phyloP scores from a whole-genome alignment of 306 rosid genomes.

The Gastrolobium bilobum region DNA sequence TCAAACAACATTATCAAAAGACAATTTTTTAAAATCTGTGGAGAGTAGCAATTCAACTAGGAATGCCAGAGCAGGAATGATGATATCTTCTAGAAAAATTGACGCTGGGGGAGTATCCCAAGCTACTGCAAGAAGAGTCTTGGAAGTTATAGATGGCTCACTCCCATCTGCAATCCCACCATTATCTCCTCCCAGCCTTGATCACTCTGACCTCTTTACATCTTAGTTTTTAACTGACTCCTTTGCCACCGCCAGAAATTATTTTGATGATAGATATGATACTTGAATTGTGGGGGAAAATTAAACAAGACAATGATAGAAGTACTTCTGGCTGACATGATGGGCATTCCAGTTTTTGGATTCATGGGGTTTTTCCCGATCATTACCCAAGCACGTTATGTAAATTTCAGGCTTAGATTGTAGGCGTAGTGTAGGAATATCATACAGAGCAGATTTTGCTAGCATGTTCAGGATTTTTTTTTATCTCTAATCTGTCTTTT shows the following conservation, averaged over 20 bases:
- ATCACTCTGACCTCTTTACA: slow-evolving; percentile 45
- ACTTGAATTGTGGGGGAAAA: slow-evolving; percentile 40
- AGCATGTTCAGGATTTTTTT: slow-evolving; percentile 51
- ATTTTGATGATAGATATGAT: slow-evolving; percentile 47
- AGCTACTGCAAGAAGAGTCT: slow-evolving; percentile 72
- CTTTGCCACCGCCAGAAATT: slow-evolving; percentile 47
- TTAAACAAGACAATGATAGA: slow-evolving; percentile 50
- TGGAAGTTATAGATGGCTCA: slow-evolving; percentile 61
- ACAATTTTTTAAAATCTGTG: slow-evolving; percentile 70
- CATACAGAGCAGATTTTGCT: slow-evolving; percentile 57
- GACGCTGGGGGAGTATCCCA: slow-evolving; percentile 63
- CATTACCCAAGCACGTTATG: slow-evolving; percentile 88
- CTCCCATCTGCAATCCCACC: slow-evolving; percentile 80
- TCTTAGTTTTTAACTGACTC: slow-evolving; percentile 43
- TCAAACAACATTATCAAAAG: slow-evolving; percentile 66
- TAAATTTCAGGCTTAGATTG: slow-evolving; percentile 74
- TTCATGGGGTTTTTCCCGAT: slow-evolving; percentile 71
- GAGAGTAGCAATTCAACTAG: slow-evolving; percentile 80
- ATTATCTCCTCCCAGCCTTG: slow-evolving; percentile 73
- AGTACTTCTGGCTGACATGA: slow-evolving; percentile 53
- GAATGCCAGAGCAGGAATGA: slow-evolving; percentile 52
- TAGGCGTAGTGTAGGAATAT: slow-evolving; percentile 62
- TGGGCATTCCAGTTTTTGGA: slow-evolving; percentile 47
- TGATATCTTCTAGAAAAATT: slow-evolving; percentile 68
- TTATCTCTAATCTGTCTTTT: slow-evolving; percentile 2